Base-by-base conservation (phyloP, 305 asterid species). In the Fraxinus baroniana region DNA sequence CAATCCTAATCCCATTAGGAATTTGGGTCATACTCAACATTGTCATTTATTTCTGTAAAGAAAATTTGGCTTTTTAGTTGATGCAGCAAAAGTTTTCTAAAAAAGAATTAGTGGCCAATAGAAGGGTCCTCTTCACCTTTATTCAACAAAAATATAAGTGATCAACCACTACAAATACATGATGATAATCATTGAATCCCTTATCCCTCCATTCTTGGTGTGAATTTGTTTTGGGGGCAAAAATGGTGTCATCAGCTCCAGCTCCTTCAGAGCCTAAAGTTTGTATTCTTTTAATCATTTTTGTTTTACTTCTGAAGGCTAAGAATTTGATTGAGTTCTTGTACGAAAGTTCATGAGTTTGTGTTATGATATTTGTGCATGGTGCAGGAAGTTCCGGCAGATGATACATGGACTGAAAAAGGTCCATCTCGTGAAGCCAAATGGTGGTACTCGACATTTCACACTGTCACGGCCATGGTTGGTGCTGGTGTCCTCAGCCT, bases 401-500 rank as follows among this genome's bases (percentile, higher is more conserved):
- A 89, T 32, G 91, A 86, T 0, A 81, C 86, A 84, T 83, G 90
- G 91, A 79, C 30, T 33, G 94, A 84, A 76, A 86, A 89, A 9
- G 91, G 89, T 2, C 91, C 88, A 2, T 85, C 86, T 8, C 88
- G 91, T 0, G 77, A 89, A 74, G 94, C 91, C 0, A 91, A 91
- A 89, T 89, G 94, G 93, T 92, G 93, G 98, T 92, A 92, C 81
- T 87, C 97, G 7, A 91, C 98, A 2, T 94, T 94, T 77, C 98
- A 94, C 91, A 90, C 97, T 0, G 98, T 94, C 84, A 94, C 98
- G 7, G 97, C 98, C 81, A 94, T 94, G 98, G 97, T 93, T 79
- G 98, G 97, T 2, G 97, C 98, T 20, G 98, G 98, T 33, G 98
- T 93, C 77, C 98, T 94, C 82, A 92, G 97, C 90, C 81, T 94